Evolutionary conservation across 306 rosid genomes (phyloP), one percentile per base, ranked within the genome.

Genomic region (Abrus precatorius): DNA sequence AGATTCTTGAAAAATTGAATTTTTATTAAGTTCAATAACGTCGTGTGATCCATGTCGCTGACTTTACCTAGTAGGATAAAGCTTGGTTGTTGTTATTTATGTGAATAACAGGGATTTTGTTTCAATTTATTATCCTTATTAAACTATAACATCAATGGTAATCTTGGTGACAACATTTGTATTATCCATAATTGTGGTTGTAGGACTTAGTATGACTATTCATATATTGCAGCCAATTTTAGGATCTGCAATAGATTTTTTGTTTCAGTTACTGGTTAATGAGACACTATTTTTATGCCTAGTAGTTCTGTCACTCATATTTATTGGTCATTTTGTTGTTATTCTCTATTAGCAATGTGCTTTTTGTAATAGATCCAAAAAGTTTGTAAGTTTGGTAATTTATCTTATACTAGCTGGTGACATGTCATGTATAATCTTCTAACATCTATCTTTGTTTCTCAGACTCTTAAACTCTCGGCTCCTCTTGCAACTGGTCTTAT

Each of bases 401-500:
- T 75, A 66, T 81, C 47, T 34, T 50, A 2, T 44, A 28, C 63
- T 68, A 29, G 72, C 7, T 56, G 14, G 54, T 86, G 65, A 10
- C 49, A 60, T 67, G 40, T 48, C 33, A 27, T 61, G 78, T 41
- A 12, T 28, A 68, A 38, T 44, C 1, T 40, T 69, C 73, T 73
- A 74, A 85, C 61, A 75, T 69, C 52, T 63, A 64, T 68, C 69
- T 73, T 61, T 83, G 67, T 43, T 75, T 83, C 68, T 69, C 94
- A 95, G 98, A 71, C 88, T 33, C 90, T 95, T 48, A 91, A 95
- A 86, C 98, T 95, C 71, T 87, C 98, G 44, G 97, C 99, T 72
- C 93, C 99, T 83, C 97, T 95, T 80, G 97, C 94, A 43, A 93
- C 99, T 30, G 98, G 99, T 89, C 98, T 95, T 86, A 93, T 95